Evolutionary conservation across 345 rosid species (phyloP), one percentile per base, ranked within the genome.

Genomic region (Atalantia buxifolia): DNA sequence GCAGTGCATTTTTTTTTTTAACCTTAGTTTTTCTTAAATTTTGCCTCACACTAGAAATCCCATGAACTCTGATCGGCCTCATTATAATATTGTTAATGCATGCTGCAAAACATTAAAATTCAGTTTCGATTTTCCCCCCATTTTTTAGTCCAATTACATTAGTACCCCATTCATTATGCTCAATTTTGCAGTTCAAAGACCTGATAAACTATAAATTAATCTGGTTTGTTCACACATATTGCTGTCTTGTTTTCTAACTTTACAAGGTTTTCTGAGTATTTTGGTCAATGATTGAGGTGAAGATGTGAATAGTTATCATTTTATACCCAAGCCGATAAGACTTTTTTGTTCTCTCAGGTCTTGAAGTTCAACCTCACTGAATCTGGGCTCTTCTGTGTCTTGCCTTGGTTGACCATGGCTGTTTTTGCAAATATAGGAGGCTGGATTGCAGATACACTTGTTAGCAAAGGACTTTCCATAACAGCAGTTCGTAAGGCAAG

Each of bases 331-430:
- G 74, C 64, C 71, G 12, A 68, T 66, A 22, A 65, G 33, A 28
- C 57, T 68, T 35, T 28, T 36, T 81, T 77, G 70, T 78, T 82
- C 70, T 78, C 75, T 77, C 88, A 95, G 99, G 99, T 93, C 76
- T 84, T 95, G 88, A 95, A 93, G 88, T 95, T 95, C 84, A 95
- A 93, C 87, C 98, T 95, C 85, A 91, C 98, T 5, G 97, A 95
- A 85, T 93, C 99, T 33, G 99, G 99, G 62, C 91, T 95, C 33
- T 79, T 95, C 9, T 93, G 97, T 48, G 98, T 95, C 82, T 89
- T 95, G 85, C 99, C 99, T 71, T 95, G 99, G 99, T 86, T 95
- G 83, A 95, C 99, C 38, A 95, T 93, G 99, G 99, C 99, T 72
- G 71, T 86, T 72, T 91, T 92, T 79, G 98, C 98, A 63, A 93